Evolutionary conservation across 2,329 filamentous ascomycete species (phyloP), one percentile per base, ranked within the genome.

Genomic region (Trichoderma koningiopsis): DNA sequence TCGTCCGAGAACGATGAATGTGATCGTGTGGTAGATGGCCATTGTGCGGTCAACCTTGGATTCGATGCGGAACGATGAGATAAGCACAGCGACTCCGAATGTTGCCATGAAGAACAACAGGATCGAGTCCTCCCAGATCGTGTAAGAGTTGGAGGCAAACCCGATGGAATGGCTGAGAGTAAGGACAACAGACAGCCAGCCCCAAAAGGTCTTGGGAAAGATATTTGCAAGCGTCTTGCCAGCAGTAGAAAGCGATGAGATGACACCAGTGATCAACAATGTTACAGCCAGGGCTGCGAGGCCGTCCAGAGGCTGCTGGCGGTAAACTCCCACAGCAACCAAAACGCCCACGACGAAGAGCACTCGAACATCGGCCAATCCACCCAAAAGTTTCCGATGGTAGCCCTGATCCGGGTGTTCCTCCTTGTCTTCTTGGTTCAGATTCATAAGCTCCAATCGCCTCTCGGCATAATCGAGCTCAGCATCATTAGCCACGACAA

Each of bases 81-180:
- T 80, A 14, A 91, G 87, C 43, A 91, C 88, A n/a, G 91, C 85
- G 7, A 94, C 80, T 35, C 94, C 94, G 77, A 98, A 97, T 0
- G 94, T 96, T 2, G 89, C 89, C 70, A 97, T 87, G 81, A 98
- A 95, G 82, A 97, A 97, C 3, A 97, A 85, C 5, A 97, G 86
- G 68, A 97, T 97, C 16, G 93, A 92, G 76, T 99, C 96, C 81
- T 99, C 96, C 94, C 96, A 99, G 73, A 99, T 97, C 0, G 95
- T 98, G 81, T 94, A 99, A 0, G 96, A 99, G 81, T 99, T 99
- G 4, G 96, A 96, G 0, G 95, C 95, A 78, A 98, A 99, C 8
- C 96, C 95, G 63, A 92, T 83, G n/a, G 94, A 96, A 76, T 97
- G 93, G 71, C 91, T 89, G n/a, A 94, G 79, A 0, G 94, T 94